Conservation (phyloP, 2,329 filamentous ascomycete genomes). For the Aspergillus arachidicola region DNA sequence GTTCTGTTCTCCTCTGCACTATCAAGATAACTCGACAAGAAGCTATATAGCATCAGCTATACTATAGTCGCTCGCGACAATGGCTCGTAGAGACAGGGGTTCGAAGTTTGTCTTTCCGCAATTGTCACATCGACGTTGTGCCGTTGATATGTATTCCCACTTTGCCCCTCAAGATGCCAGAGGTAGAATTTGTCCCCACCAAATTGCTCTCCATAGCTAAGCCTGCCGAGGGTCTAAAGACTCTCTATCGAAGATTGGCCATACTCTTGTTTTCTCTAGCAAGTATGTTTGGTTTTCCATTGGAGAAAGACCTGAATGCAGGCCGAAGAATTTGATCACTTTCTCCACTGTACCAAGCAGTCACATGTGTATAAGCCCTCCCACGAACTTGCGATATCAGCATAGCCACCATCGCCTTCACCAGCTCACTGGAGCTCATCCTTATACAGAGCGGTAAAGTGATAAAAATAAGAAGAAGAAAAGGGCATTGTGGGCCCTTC, state of each 20-base stretch:
- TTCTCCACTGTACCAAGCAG: slow-evolving; percentile 11
- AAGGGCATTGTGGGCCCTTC: slow-evolving; percentile 5
- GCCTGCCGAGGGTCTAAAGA: slow-evolving; percentile 12
- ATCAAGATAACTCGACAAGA: slow-evolving; percentile 71
- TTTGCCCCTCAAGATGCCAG: slow-evolving; percentile 17
- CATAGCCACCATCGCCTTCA: slow-evolving; percentile 15
- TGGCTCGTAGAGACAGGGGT: slow-evolving; percentile 32
- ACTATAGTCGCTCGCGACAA: slow-evolving; percentile 48
- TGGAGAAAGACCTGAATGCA: slow-evolving; percentile 14
- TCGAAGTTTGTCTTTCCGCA: slow-evolving; percentile 29
- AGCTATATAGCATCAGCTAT: slow-evolving; percentile 62
- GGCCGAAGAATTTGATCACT: slow-evolving; percentile 13
- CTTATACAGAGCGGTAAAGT: slow-evolving; percentile 5
- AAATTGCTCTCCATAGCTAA: slow-evolving; percentile 13
- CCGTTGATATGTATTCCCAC: slow-evolving; percentile 20
- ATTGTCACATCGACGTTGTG: slow-evolving; percentile 24
- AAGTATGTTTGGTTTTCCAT: slow-evolving; percentile 13
- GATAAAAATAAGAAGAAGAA: slow-evolving; percentile 10
- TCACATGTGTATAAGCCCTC: slow-evolving; percentile 10
- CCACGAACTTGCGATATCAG: slow-evolving; percentile 16
- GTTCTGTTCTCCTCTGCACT: slow-evolving; percentile 62
- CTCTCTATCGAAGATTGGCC: slow-evolving; percentile 13
- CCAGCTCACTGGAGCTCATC: slow-evolving; percentile 14
- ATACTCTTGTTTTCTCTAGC: slow-evolving; percentile 17
- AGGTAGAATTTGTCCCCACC: slow-evolving; percentile 10